Base-by-base conservation (phyloP, 257 asterid species). In the Leonotis leonurus region DNA sequence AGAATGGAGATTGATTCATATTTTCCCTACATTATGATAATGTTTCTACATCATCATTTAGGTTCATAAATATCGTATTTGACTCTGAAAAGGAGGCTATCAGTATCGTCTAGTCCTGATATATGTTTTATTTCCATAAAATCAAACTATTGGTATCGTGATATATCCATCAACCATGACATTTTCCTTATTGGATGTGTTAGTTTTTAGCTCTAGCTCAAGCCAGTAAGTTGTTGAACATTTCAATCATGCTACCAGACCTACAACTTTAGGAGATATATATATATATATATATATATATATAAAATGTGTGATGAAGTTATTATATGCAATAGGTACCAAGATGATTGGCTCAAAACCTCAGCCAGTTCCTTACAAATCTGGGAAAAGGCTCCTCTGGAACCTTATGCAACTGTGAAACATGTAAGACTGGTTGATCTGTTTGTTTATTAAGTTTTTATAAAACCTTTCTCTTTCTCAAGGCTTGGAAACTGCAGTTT, bases 371-470 rank as follows among this genome's bases (percentile, higher is more conserved):
- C 94, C 70, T 80, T 93, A 41, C 89, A 87, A 65, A 53, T 85
- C 68, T 93, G 99, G 99, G 99, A 93, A 56, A 93, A 93, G 86
- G 99, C 97, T 75, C 99, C 97, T 58, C 80, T 93, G 67, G 99
- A 93, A 80, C 99, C 99, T 56, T 93, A 93, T 60, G 99, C 97
- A 11, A 81, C 90, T 43, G 88, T 82, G 43, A 93, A 93, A 78
- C 83, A 93, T 75, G 99, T 89, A 84, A 78, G 86, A 36, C 65
- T 48, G 39, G 36, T 59, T 40, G 11, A 56, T 36, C 27, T 51
- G 53, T 46, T 57, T 50, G 59, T 26, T 45, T 29, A 24, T 53
- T 35, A 39, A 25, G 65, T 25, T n/a, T 48, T 50, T 30, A 8
- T 64, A 16, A 58, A 50, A 41, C 67, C 56, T 37, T 32, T 18